Evolutionary conservation across 148 eudicot species (phyloP).

Genomic region (Dysphania ambrosioides): DNA sequence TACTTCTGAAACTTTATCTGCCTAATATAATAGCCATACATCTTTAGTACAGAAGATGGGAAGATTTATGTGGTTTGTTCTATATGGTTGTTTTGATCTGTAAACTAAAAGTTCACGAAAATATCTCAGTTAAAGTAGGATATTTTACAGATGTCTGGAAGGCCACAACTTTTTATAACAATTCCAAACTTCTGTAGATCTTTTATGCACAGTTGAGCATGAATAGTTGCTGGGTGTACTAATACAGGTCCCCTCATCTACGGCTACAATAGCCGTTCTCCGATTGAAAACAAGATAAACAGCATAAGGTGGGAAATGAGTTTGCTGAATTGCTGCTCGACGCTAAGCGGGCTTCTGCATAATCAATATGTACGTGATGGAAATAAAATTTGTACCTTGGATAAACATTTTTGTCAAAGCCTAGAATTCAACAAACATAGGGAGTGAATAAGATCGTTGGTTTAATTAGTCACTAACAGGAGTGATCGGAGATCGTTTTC

Average conservation of each 20-base stretch:
- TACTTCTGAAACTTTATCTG: conserved; percentile 6
- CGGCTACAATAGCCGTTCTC: not conserved
- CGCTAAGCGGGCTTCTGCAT: no score
- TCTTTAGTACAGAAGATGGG: not conserved
- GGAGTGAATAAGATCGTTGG: no score
- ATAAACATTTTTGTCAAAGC: no score
- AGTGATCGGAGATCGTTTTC: no score
- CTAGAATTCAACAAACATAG: no score
- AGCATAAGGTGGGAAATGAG: no score
- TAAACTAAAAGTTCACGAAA: not conserved
- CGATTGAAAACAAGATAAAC: not conserved
- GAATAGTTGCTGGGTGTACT: not conserved
- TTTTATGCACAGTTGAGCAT: not conserved
- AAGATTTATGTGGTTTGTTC: not conserved
- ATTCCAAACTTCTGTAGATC: not conserved
- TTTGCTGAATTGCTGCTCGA: no score
- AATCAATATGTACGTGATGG: no score
- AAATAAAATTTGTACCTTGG: no score
- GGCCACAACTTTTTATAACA: not conserved
- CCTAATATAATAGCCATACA: not conserved
- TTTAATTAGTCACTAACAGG: no score
- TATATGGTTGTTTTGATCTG: not conserved
- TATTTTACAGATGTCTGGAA: not conserved
- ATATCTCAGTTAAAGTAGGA: not conserved
- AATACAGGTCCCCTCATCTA: not conserved